Percentiles rank a stretch among this genome's conserved stretches.
Evolutionary conservation across 208 protist species (phyloP).

Genomic region (Wallacemonas sp.): DNA sequence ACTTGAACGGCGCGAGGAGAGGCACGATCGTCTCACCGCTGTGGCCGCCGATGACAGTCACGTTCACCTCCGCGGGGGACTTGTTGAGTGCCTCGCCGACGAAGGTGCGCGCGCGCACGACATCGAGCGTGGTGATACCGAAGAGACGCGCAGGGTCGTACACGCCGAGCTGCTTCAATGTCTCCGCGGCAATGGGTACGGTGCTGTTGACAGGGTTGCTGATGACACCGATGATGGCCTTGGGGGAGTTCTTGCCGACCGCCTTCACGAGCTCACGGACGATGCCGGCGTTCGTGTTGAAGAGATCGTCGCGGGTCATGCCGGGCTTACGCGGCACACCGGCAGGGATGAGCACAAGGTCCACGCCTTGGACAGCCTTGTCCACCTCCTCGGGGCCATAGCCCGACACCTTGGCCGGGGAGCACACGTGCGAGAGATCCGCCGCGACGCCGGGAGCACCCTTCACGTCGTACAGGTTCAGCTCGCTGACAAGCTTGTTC

Average conservation of each 20-base stretch:
- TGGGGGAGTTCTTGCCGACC: slow-evolving; percentile 79
- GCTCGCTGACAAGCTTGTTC: slow-evolving; percentile 73
- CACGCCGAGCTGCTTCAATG: slow-evolving; percentile 86
- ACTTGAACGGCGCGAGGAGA: slow-evolving; percentile 43
- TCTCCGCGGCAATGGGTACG: slow-evolving; percentile 93
- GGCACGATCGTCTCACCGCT: slow-evolving; percentile 95
- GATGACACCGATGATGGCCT: slow-evolving; percentile 92
- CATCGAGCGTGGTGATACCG: slow-evolving; percentile 93
- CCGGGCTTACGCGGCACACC: slow-evolving; percentile 96
- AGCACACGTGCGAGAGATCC: slow-evolving; percentile 91
- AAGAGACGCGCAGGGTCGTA: slow-evolving; percentile 89
- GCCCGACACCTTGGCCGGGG: slow-evolving; percentile 55
- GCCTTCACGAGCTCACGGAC: slow-evolving; percentile 87
- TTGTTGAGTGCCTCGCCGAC: slow-evolving; percentile 69
- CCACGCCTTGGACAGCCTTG: slow-evolving; percentile 69
- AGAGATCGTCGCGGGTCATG: slow-evolving; percentile 97
- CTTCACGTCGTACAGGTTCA: slow-evolving; percentile 92
- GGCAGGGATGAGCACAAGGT: slow-evolving; percentile 94
- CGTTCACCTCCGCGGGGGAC: slow-evolving; percentile 39
- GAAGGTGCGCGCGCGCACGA: slow-evolving; percentile 91
- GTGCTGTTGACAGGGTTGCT: slow-evolving; percentile 98
- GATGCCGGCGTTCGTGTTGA: slow-evolving; percentile 96
- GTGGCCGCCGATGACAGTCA: slow-evolving; percentile 95
- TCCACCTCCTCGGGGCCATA: slow-evolving; percentile 64
- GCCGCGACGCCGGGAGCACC: slow-evolving; percentile 92